Evolutionary conservation across 1,139 yeast genomes (phyloP).

Genomic region (Pichia sp.): DNA sequence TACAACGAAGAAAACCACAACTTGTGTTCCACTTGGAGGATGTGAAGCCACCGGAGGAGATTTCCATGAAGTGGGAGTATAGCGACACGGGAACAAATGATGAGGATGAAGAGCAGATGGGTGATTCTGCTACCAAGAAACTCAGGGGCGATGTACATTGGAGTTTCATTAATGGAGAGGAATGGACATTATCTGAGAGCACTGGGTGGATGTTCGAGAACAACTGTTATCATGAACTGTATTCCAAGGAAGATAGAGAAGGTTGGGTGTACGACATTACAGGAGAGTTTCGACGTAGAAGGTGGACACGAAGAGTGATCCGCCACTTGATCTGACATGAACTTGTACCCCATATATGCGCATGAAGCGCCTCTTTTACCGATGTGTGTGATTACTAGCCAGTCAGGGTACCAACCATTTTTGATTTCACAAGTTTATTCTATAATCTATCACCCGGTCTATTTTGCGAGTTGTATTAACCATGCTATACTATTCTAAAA

Average conservation of each 20-base stretch:
- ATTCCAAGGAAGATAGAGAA: constrained; percentile 29
- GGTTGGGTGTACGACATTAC: constrained; percentile 44
- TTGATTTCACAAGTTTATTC: too few relatives aligned
- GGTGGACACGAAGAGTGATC: constrained; percentile 28
- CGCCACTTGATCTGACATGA: too few relatives aligned
- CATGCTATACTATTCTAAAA: too few relatives aligned
- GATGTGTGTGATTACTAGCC: too few relatives aligned
- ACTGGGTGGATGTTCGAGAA: constrained; percentile 45
- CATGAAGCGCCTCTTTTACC: too few relatives aligned
- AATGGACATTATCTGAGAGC: constrained; percentile 68
- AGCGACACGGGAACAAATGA: too few relatives aligned
- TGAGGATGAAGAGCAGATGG: too few relatives aligned
- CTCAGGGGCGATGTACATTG: constrained; percentile 43
- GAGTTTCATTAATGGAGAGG: constrained; percentile 55
- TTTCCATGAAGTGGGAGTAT: too few relatives aligned
- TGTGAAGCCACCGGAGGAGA: constrained; percentile 54
- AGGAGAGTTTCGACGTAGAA: constrained; percentile 48
- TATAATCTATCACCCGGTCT: too few relatives aligned
- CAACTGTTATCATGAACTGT: constrained; percentile 23
- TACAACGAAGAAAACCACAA: constrained; percentile 55
- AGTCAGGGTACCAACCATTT: too few relatives aligned
- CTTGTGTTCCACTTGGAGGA: constrained; percentile 54
- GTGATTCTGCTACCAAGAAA: background rate
- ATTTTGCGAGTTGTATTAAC: too few relatives aligned
- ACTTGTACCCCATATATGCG: too few relatives aligned